These are phyloP conservation scores for Taiozyma sp. DNA, from an alignment of 1,139 yeast species.

Conservation along the genomic window DNA sequence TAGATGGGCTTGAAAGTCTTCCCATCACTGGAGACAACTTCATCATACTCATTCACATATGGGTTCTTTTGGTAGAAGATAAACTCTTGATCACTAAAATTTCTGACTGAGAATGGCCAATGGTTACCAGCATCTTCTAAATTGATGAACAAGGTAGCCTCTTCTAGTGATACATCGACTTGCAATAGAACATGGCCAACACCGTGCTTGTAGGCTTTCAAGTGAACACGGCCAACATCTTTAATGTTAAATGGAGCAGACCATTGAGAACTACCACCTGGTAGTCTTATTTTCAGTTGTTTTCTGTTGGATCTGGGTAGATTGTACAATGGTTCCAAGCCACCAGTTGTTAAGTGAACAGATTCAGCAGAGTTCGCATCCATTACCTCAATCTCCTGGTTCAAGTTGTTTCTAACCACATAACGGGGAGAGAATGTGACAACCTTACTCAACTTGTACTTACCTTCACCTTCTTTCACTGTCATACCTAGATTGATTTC, in stretches of 20 bases:
- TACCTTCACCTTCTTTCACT: slow-evolving; percentile 84
- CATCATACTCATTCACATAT: slow-evolving; percentile 67
- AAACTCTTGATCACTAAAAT: slow-evolving; percentile 82
- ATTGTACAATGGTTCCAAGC: slow-evolving; percentile 59
- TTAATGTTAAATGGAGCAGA: slow-evolving; percentile 83
- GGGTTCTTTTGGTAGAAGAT: slow-evolving; percentile 86
- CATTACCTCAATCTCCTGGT: slow-evolving; percentile 51
- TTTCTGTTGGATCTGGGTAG: slow-evolving; percentile 38
- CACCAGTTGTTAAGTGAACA: slow-evolving; percentile 40
- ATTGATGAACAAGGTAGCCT: slow-evolving; percentile 75
- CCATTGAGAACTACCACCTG: slow-evolving; percentile 62
- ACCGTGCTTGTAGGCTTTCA: slow-evolving; percentile 60
- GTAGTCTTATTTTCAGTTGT: slow-evolving; percentile 38
- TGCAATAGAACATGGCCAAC: slow-evolving; percentile 66
- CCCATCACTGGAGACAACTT: slow-evolving; percentile 31
- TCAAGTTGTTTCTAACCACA: slow-evolving; percentile 58
- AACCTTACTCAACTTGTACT: slow-evolving; percentile 70
- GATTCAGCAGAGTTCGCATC: slow-evolving; percentile 61
- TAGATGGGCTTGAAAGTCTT: slow-evolving; percentile 58
- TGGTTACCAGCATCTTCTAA: slow-evolving; percentile 64
- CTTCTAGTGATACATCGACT: slow-evolving; percentile 69
- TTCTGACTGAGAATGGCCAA: slow-evolving; percentile 94
- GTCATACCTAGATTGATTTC: slow-evolving; percentile 76
- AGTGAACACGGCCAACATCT: slow-evolving; percentile 75
- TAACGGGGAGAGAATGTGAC: slow-evolving; percentile 82